A percentile compares a stretch with the other conserved stretches of the same genome.
Evolutionary conservation across 371 early-diverging fungal genomes (phyloP).

Genomic region (Furculomyces boomerangus): DNA sequence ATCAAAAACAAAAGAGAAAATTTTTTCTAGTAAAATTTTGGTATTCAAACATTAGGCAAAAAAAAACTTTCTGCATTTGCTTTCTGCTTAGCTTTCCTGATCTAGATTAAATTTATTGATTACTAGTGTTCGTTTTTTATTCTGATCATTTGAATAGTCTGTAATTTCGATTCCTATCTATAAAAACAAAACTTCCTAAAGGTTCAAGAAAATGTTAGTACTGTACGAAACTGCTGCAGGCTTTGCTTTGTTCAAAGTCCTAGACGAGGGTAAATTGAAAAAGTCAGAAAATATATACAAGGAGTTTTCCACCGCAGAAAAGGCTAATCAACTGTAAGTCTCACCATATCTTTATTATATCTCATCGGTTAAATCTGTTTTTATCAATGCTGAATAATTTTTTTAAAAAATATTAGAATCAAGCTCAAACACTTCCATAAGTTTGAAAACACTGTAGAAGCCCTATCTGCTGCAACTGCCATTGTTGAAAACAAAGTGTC

Average conservation of each 20-base stretch:
- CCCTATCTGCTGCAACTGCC: slow-evolving; percentile 85
- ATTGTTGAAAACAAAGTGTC: slow-evolving; percentile 87
- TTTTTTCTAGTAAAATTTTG: too few species aligned
- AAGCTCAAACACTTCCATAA: slow-evolving; percentile 89
- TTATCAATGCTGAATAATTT: background rate
- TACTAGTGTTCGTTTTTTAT: too few species aligned
- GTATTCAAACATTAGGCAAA: too few species aligned
- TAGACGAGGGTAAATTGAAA: slow-evolving; percentile 58
- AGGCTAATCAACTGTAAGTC: slow-evolving; percentile 44
- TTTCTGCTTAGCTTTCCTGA: too few species aligned
- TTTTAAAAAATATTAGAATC: slow-evolving; percentile 15
- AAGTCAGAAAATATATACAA: slow-evolving; percentile 55
- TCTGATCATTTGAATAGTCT: too few species aligned
- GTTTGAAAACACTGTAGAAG: slow-evolving; percentile 93
- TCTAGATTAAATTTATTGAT: too few species aligned
- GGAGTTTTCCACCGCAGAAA: slow-evolving; percentile 56
- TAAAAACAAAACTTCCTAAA: too few species aligned
- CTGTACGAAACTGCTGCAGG: slow-evolving; percentile 80
- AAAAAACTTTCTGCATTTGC: too few species aligned
- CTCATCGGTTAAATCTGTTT: background rate
- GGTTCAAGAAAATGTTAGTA: slow-evolving; percentile 46
- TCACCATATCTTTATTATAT: background rate
- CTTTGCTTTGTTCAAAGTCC: slow-evolving; percentile 71
- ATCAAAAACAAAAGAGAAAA: too few species aligned
- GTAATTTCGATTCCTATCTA: too few species aligned